Conservation (phyloP, 202 grass and related monocot species). For the Brachypodium distachyon region DNA sequence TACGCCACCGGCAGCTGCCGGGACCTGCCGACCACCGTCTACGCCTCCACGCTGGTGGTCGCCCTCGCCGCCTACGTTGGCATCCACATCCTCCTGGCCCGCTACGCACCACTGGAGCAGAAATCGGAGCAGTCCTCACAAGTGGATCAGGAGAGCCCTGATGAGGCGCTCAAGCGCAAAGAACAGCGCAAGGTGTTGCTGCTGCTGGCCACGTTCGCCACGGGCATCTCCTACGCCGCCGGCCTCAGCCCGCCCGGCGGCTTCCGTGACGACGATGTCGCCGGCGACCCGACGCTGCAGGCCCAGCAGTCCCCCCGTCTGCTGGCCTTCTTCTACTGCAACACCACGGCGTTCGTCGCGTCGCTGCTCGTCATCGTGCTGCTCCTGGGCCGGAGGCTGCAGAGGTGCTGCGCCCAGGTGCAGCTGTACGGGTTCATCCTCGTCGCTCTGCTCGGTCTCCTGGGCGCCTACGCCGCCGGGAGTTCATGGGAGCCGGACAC, state of each 20-base stretch:
- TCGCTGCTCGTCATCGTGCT: constrained; percentile 29
- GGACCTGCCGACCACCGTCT: background rate
- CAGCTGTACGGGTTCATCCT: background rate
- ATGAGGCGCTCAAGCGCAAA: background rate
- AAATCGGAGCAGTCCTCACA: background rate
- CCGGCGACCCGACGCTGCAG: background rate
- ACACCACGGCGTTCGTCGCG: constrained; percentile 16
- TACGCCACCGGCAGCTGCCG: background rate
- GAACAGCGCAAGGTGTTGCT: background rate
- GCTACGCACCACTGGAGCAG: background rate
- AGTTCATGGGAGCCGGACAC: background rate
- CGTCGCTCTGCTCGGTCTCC: background rate
- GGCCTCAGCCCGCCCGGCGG: background rate
- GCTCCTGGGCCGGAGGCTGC: constrained; percentile 5
- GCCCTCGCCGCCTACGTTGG: background rate
- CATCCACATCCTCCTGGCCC: background rate
- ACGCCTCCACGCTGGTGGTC: background rate
- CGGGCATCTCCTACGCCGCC: background rate
- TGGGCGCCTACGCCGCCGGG: background rate
- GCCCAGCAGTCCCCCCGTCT: background rate
- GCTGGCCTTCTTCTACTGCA: constrained; percentile 28
- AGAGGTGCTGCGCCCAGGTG: background rate
- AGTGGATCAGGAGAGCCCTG: no score
- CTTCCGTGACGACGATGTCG: background rate
- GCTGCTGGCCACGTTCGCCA: background rate